phyloP scores from a whole-genome alignment of 345 rosid genomes.

The Eucalyptus curtisii region DNA sequence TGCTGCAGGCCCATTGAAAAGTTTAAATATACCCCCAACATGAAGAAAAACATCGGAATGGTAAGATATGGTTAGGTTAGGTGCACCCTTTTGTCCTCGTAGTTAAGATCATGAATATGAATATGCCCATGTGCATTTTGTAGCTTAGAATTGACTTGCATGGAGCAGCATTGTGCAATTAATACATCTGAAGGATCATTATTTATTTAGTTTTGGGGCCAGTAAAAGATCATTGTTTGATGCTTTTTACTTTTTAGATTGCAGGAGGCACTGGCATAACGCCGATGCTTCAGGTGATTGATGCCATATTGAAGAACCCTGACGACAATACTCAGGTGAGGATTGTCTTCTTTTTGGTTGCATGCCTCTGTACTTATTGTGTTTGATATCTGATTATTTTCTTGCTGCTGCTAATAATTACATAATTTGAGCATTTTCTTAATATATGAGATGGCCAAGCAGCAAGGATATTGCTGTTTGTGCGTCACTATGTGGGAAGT shows the following conservation, averaged over 20 bases:
- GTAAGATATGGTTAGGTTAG: conserved; percentile 27
- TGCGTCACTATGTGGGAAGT: background rate
- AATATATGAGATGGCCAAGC: background rate
- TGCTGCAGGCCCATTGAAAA: conserved; percentile 83
- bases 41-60: conserved; percentile 98
- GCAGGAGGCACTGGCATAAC: conserved; percentile 97
- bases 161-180: background rate
- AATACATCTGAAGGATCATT: background rate
- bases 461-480: background rate
- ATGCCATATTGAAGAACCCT: conserved; percentile 77
- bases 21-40: conserved; percentile 80
- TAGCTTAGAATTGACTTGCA: background rate
- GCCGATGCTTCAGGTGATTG: conserved; percentile 95
- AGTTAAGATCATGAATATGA: background rate
- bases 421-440: background rate
- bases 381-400: background rate
- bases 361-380: background rate
- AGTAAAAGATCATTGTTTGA: background rate
- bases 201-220: background rate
- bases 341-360: background rate
- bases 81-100: background rate
- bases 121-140: background rate
- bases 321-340: conserved; percentile 85
- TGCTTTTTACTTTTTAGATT: conserved; percentile 24
- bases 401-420: background rate